Conservation (phyloP, 2,329 filamentous ascomycete species). For the Camillea tinctor region DNA sequence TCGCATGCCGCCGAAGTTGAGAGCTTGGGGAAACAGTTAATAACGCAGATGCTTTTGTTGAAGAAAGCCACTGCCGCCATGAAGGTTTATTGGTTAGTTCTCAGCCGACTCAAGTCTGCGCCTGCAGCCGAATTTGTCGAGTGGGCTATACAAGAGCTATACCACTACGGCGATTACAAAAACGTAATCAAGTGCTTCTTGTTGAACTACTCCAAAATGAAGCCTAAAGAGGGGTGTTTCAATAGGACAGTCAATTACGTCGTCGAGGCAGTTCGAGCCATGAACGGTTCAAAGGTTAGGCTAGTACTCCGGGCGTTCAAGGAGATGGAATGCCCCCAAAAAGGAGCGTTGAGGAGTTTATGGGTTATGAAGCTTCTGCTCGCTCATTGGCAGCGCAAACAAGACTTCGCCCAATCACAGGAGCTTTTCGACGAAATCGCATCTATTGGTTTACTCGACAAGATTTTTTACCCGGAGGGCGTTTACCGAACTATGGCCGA, state of each 20-base stretch:
- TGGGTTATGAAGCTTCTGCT: slow-evolving; percentile 40
- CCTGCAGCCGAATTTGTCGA: slow-evolving; percentile 23
- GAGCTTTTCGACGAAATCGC: slow-evolving; percentile 30
- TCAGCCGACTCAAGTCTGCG: slow-evolving; percentile 23
- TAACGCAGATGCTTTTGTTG: slow-evolving; percentile 29
- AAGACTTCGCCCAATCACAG: slow-evolving; percentile 25
- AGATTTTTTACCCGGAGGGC: slow-evolving; percentile 27
- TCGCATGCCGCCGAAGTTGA: slow-evolving; percentile 10
- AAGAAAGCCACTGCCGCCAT: slow-evolving; percentile 20
- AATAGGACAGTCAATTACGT: slow-evolving; percentile 30
- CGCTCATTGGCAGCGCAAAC: slow-evolving; percentile 33
- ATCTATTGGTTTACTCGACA: slow-evolving; percentile 22
- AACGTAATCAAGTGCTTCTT: slow-evolving; percentile 36
- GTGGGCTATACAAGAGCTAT: slow-evolving; percentile 34
- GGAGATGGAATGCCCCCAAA: slow-evolving; percentile 18
- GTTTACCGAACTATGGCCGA: slow-evolving; percentile 42
- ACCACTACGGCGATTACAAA: slow-evolving; percentile 30
- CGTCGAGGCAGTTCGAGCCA: slow-evolving; percentile 32
- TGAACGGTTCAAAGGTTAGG: slow-evolving; percentile 27
- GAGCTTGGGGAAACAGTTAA: slow-evolving; percentile 27
- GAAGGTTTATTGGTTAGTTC: slow-evolving; percentile 34
- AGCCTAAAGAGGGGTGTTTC: slow-evolving; percentile 20
- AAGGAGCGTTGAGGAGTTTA: slow-evolving; percentile 26
- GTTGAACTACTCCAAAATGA: slow-evolving; percentile 30
- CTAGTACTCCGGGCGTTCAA: slow-evolving; percentile 32